Percentiles rank a stretch among this genome's conserved stretches.
Evolutionary conservation across 148 eudicot genomes (phyloP).

Genomic region (Arbutus unedo): DNA sequence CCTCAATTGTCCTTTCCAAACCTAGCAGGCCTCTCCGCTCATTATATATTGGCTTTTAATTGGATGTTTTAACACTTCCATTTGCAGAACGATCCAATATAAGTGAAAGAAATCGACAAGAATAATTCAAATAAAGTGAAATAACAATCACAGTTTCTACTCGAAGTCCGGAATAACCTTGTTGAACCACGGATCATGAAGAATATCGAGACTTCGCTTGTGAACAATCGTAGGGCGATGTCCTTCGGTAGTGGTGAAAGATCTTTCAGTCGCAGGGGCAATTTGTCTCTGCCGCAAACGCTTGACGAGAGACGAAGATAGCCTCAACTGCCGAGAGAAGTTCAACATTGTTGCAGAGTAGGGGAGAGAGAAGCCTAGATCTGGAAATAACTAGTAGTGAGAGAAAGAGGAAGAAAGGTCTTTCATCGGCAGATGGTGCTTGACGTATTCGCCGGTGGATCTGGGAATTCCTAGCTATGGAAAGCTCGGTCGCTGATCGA

Average conservation of each 20-base stretch:
- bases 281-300: conserved; percentile 35
- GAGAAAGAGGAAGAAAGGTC: background rate
- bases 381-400: background rate
- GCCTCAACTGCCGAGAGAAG: conserved; percentile 36
- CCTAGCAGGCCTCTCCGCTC: background rate
- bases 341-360: conserved; percentile 22
- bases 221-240: conserved; percentile 80
- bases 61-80: background rate
- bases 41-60: background rate
- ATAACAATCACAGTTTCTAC: background rate
- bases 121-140: background rate
- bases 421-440: background rate
- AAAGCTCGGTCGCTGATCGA: background rate
- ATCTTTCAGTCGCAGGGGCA: conserved; percentile 29
- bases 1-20: background rate
- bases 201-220: conserved; percentile 90
- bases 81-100: background rate
- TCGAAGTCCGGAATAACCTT: conserved; percentile 39
- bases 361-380: background rate
- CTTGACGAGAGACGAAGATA: conserved; percentile 53
- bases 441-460: background rate
- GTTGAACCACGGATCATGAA: conserved; percentile 98
- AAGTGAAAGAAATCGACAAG: background rate
- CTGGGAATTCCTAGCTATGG: background rate
- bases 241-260: conserved; percentile 87